Evolutionary conservation across 495 filamentous ascomycete genomes (phyloP), one percentile per base, ranked within the genome.

Genomic region (Aspergillus saccharolyticus): DNA sequence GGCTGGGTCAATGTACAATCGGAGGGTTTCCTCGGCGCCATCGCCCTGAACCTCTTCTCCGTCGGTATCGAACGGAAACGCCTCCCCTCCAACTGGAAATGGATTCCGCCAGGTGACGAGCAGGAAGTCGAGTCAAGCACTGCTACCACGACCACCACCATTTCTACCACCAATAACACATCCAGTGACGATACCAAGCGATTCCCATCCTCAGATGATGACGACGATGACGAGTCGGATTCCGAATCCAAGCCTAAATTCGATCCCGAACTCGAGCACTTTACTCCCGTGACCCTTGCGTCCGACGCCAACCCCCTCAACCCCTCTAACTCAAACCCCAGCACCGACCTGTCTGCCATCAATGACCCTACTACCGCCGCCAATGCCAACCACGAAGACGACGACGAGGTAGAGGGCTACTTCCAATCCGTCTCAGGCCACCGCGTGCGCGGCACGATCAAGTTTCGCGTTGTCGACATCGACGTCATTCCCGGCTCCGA

Each of bases 21-120:
- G n/a, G 82, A 87, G 56, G 83, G 83, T 9, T 85, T 90, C 64
- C 64, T 93, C 1, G 86, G 86, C 20, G 71, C 90, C 3, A 75
- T 90, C 3, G 86, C 84, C 15, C 83, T 84, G 62, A 93, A 93
- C 68, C 72, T 89, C 17, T 90, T 91, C 77, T 87, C 84, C 58
- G 87, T 87, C 1, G 84, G 80, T 43, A 85, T 93, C 50, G 83
- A 86, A 58, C 73, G 80, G 59, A 81, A 81, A 61, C 77, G 83
- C 55, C 73, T 93, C 18, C 89, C 89, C 8, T 67, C 72, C 49
- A 74, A 75, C 39, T 93, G 89, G 89, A 79, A 74, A 59, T 91
- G 85, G 83, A 66, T 78, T 57, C 69, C 69, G 25, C 70, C 74
- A 25, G 68, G 77, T 30, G 70, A 75, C 48, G 69, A 71, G 54